Base-by-base conservation (phyloP, 306 rosid species). In the Pueraria montana region DNA sequence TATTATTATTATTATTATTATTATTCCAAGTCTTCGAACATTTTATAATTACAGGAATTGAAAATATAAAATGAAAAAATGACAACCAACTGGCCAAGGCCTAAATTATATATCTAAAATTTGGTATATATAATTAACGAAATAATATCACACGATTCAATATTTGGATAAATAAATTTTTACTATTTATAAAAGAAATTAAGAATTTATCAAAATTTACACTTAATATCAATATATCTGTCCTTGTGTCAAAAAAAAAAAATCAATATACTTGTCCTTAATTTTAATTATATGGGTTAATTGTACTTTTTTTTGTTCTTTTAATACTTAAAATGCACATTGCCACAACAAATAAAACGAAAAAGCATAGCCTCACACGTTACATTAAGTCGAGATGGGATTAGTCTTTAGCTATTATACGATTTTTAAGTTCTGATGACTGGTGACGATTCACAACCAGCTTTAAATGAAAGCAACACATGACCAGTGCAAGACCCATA, bases 401-500 rank as follows among this genome's bases (percentile, higher is more conserved):
- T 38, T 38, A 34, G 38, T 27, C 38, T 0, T 14, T 62, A 6
- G 68, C 20, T 59, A 24, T 61, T 53, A 53, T n/a, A 2, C 61
- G 26, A 52, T n/a, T 17, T 17, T 53, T 64, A 5, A 65, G 24
- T 65, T 65, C 5, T 12, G 36, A 68, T 68, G 12, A 45, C 40
- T 58, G 30, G 26, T 17, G 48, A 30, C 4, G 26, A 81, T 20
- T 52, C 77, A 32, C 24, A 50, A 14, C 82, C 86, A 85, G 76
- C 88, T 82, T 79, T 48, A 72, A 46, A 26, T 27, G 88, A 87
- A 78, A 84, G 85, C 75, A 74, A 87, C 84, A n/a, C 18, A 66
- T 81, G 86, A 84, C 77, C 84, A 40, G 58, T 26, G 58, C 1
- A 7, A 63, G 65, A 81, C 50, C 84, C 21, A 9, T 13, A 34